Evolutionary conservation across 192 early-diverging fungal species (phyloP).

Genomic region (Spizellomyces sp.): DNA sequence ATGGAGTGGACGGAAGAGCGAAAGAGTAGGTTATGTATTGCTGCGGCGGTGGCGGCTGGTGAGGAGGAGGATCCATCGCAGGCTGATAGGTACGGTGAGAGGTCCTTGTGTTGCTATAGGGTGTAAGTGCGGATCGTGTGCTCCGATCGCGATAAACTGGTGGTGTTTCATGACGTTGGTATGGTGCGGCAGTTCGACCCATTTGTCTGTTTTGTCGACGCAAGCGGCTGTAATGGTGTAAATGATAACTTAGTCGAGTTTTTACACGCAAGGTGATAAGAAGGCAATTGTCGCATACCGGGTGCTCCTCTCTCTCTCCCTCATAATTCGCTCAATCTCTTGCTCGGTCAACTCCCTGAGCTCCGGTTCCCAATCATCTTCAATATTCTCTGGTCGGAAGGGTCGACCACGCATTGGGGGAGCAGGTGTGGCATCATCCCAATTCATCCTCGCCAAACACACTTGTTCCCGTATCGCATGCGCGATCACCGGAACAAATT

Average conservation of each 20-base stretch:
- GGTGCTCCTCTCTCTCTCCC: conserved; percentile 38
- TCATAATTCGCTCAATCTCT: conserved; percentile 37
- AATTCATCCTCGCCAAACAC: conserved; percentile 47
- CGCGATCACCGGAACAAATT: conserved; percentile 76
- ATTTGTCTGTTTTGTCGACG: conserved; percentile 3
- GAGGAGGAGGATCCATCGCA: too few relatives aligned
- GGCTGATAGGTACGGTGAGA: too few relatives aligned
- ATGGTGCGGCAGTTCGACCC: not conserved
- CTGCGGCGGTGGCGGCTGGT: too few relatives aligned
- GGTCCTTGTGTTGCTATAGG: too few relatives aligned
- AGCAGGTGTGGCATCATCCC: conserved; percentile 28
- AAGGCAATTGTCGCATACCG: conserved; percentile 13
- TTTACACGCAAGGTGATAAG: not conserved
- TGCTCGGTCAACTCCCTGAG: conserved; percentile 32
- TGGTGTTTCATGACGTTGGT: too few relatives aligned
- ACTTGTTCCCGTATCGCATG: conserved; percentile 78
- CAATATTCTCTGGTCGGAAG: conserved; percentile 28
- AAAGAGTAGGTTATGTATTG: too few relatives aligned
- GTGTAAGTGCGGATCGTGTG: too few relatives aligned
- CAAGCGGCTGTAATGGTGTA: not conserved
- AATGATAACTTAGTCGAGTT: not conserved
- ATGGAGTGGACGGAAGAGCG: too few relatives aligned
- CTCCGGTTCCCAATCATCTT: conserved; percentile 47
- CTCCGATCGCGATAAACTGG: too few relatives aligned
- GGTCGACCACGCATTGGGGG: conserved; percentile 26